Conservation (phyloP, 306 rosid genomes). For the Dalbergia cochinchinensis region DNA sequence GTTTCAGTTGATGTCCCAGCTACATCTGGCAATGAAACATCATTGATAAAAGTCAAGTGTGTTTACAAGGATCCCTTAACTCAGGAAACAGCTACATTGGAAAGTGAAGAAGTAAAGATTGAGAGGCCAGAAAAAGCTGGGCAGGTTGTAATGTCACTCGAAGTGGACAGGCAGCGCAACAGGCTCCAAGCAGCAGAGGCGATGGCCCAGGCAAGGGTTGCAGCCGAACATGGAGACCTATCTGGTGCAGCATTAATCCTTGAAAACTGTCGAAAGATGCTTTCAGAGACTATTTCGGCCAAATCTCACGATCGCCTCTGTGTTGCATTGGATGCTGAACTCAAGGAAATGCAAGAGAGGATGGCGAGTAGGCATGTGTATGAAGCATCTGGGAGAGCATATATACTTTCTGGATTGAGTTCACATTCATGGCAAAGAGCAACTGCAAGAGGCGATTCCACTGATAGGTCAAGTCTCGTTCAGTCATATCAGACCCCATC, state of each 20-base stretch:
- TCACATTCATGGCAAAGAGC: conserved; percentile 99
- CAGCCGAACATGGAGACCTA: conserved; percentile 89
- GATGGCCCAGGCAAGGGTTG: conserved; percentile 80
- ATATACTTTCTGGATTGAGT: conserved; percentile 94
- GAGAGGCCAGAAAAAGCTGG: conserved; percentile 66
- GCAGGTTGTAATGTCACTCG: conserved; percentile 73
- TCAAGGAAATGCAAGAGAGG: conserved; percentile 96
- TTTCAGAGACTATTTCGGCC: conserved; percentile 71
- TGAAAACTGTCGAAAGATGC: conserved; percentile 75
- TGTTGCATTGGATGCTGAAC: conserved; percentile 92
- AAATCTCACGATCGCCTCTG: conserved; percentile 80
- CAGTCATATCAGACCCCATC: conserved; percentile 96
- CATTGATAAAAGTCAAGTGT: conserved; percentile 80
- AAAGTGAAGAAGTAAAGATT: conserved; percentile 77
- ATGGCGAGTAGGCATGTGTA: conserved; percentile 95
- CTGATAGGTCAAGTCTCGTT: conserved; percentile 83
- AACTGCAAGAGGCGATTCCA: conserved; percentile 97
- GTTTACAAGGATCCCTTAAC: conserved; percentile 82
- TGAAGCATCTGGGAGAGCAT: conserved; percentile 98
- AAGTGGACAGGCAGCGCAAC: conserved; percentile 91
- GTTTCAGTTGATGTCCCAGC: conserved; percentile 81
- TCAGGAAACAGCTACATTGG: conserved; percentile 65
- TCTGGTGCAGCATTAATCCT: conserved; percentile 74
- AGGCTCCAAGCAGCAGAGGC: conserved; percentile 95
- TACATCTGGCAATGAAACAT: conserved; percentile 62